Evolutionary conservation across 2,329 filamentous ascomycete species (phyloP).

Genomic region (Trichophyton rubrum): DNA sequence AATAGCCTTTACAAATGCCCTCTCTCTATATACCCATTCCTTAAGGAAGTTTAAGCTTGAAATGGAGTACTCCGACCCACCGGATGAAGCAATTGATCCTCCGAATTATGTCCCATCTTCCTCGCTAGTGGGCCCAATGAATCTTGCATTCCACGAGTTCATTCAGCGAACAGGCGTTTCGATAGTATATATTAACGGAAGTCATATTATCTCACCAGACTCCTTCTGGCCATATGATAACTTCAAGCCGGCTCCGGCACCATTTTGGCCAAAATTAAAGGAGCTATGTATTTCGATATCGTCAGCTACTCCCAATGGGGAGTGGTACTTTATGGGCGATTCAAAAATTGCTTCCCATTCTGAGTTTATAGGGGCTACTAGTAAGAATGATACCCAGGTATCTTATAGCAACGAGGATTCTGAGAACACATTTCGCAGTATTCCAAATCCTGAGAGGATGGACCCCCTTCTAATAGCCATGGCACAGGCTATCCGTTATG

Average conservation of each 20-base stretch:
- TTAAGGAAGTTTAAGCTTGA: not conserved
- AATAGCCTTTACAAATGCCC: not conserved
- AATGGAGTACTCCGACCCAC: not conserved
- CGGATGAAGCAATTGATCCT: not conserved
- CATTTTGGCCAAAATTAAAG: not conserved
- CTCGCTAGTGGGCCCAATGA: not conserved
- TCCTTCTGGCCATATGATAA: not conserved
- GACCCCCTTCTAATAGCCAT: slow-evolving; percentile 7
- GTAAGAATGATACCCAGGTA: not conserved
- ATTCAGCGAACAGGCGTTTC: not conserved
- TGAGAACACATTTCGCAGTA: slow-evolving; percentile 2
- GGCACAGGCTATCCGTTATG: slow-evolving; percentile 6
- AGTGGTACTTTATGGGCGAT: not conserved
- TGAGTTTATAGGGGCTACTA: not conserved
- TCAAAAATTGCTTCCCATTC: not conserved
- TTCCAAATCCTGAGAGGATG: slow-evolving; percentile 4
- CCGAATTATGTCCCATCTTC: not conserved
- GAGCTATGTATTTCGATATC: not conserved
- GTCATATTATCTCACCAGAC: not conserved
- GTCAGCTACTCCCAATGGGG: not conserved
- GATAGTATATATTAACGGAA: not conserved
- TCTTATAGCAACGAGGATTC: not conserved
- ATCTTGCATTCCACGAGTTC: not conserved
- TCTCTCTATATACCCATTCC: not conserved
- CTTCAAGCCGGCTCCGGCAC: not conserved